Evolutionary conservation across 768 basidiomycete species (phyloP).

Genomic region (Psilocybe tampanensis): DNA sequence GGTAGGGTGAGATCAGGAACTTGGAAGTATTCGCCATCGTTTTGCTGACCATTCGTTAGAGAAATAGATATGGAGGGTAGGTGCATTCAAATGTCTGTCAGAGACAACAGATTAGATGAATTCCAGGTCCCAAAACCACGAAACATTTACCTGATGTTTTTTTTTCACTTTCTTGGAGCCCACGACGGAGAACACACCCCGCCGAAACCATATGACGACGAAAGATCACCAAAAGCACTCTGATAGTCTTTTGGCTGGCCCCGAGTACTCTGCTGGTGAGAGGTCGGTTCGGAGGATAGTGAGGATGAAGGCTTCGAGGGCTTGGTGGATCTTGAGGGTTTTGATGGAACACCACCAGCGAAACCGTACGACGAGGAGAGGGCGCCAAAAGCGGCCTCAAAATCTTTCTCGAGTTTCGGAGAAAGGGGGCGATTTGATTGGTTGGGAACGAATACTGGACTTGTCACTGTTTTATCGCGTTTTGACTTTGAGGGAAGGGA

Average conservation of each 20-base stretch:
- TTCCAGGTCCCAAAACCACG: not conserved
- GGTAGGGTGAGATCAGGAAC: no score
- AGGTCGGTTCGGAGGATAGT: not conserved
- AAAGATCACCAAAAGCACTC: not conserved
- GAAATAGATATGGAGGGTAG: no score
- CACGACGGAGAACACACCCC: not conserved
- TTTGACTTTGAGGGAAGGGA: slow-evolving; percentile 10
- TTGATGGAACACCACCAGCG: slow-evolving; percentile 11
- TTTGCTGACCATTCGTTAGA: no score
- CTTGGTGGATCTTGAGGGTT: not conserved
- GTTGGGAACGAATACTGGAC: not conserved
- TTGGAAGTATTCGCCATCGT: no score
- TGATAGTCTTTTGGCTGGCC: slow-evolving; percentile 1
- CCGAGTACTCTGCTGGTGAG: not conserved
- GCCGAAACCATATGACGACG: slow-evolving; percentile 5
- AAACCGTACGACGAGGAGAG: slow-evolving; percentile 24
- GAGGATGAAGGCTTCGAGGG: not conserved
- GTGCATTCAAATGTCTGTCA: no score
- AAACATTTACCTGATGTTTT: not conserved
- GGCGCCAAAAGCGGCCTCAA: slow-evolving; percentile 23
- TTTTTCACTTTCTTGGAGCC: not conserved
- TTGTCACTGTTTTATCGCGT: slow-evolving; percentile 8
- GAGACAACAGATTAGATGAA: not conserved
- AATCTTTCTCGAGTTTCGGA: slow-evolving; percentile 15
- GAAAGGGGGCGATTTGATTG: not conserved